Evolutionary conservation across 2,329 filamentous ascomycete genomes (phyloP).

Genomic region (Periglandula ipomoeae): DNA sequence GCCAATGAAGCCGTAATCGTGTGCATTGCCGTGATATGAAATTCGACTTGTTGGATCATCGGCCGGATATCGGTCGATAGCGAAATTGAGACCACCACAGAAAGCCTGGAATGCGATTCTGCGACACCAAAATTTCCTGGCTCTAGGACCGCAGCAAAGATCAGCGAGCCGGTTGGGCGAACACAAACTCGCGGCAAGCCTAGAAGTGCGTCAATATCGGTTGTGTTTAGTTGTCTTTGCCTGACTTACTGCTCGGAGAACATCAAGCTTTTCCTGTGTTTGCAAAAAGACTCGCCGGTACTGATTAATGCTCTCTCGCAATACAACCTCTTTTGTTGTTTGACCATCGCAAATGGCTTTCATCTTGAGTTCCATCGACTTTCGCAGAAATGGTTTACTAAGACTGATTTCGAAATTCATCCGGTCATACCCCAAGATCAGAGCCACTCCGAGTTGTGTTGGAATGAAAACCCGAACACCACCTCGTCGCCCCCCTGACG

Average conservation of each 20-base stretch:
- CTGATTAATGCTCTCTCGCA: constrained; percentile 75
- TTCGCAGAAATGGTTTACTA: constrained; percentile 89
- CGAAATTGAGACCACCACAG: neutral
- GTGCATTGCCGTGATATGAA: neutral
- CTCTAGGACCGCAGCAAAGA: too few relatives aligned
- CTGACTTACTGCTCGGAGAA: constrained; percentile 50
- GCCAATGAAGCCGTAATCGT: too few relatives aligned
- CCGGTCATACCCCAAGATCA: constrained; percentile 90
- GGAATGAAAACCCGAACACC: constrained; percentile 82
- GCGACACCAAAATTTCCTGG: too few relatives aligned
- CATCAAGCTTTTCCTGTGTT: constrained; percentile 65
- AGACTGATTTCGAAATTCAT: constrained; percentile 90
- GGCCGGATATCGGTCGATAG: neutral
- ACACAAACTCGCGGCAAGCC: constrained; percentile 32
- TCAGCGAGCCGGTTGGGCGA: constrained; percentile 10
- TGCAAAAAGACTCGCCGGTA: constrained; percentile 82
- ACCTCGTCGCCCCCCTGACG: constrained; percentile 33
- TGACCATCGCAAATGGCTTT: constrained; percentile 89
- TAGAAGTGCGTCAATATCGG: constrained; percentile 10
- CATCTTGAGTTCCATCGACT: constrained; percentile 98
- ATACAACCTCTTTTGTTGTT: constrained; percentile 62
- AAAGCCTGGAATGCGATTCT: neutral
- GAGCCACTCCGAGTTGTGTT: constrained; percentile 78
- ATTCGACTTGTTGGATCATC: neutral
- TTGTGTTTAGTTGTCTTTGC: neutral